Conservation (phyloP, 108 stramenopile species). For the Aurantiochytrium sp. region DNA sequence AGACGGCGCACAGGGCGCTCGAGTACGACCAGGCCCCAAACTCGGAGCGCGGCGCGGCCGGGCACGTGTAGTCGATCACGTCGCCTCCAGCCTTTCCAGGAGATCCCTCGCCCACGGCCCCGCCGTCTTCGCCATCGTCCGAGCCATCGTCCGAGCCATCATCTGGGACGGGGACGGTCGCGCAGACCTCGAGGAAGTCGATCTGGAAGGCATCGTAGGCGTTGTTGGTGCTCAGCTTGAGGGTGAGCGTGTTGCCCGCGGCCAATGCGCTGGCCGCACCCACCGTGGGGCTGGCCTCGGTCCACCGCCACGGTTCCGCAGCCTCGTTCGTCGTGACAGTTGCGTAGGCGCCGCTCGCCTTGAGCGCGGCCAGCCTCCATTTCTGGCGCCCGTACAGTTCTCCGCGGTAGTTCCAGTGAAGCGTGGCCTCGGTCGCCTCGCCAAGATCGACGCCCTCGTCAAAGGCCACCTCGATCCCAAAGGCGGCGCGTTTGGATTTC, state of each 20-base stretch:
- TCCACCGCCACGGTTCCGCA: background rate
- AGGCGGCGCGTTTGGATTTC: background rate
- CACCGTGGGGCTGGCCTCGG: background rate
- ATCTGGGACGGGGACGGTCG: background rate
- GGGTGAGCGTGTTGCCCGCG: background rate
- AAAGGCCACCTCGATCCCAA: background rate
- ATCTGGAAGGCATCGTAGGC: background rate
- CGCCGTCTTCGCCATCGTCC: background rate
- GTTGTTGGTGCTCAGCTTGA: background rate
- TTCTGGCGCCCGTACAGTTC: background rate
- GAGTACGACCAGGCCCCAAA: background rate
- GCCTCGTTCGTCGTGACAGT: background rate
- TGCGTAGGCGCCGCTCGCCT: background rate
- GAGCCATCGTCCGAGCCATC: background rate
- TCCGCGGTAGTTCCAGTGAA: background rate
- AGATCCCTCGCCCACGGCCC: background rate
- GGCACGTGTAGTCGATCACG: background rate
- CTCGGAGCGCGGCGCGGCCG: background rate
- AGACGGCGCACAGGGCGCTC: background rate
- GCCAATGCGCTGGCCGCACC: background rate
- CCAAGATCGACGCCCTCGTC: background rate
- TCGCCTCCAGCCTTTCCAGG: background rate
- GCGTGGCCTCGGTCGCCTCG: background rate
- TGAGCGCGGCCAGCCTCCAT: background rate
- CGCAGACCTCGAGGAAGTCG: background rate